phyloP scores from a whole-genome alignment of 2,329 filamentous ascomycete species.

The Stromatinia cepivora region DNA sequence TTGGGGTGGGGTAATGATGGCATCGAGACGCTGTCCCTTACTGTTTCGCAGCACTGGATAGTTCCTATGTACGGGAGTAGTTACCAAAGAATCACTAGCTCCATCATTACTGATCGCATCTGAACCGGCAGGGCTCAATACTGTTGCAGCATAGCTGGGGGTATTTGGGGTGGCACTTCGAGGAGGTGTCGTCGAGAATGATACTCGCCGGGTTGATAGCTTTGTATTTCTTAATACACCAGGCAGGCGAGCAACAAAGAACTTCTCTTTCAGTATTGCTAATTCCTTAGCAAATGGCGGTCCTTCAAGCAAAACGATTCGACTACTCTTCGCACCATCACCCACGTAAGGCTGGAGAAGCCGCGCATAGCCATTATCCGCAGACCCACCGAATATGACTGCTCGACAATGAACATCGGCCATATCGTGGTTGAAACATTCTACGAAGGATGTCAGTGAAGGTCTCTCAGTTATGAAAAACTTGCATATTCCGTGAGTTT shows the following conservation, averaged over 20 bases:
- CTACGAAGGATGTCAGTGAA: constrained; percentile 26
- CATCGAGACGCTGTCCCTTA: constrained; percentile 27
- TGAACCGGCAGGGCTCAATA: background rate
- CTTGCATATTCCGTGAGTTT: background rate
- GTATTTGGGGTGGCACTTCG: constrained; percentile 16
- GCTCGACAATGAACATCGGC: constrained; percentile 45
- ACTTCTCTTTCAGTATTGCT: constrained; percentile 38
- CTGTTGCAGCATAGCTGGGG: constrained; percentile 21
- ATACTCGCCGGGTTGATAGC: constrained; percentile 27
- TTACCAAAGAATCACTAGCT: background rate
- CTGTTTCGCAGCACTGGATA: constrained; percentile 15
- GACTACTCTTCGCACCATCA: constrained; percentile 34
- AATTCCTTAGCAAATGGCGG: constrained; percentile 45
- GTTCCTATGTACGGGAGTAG: background rate
- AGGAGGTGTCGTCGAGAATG: constrained; percentile 20
- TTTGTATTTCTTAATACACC: constrained; percentile 36
- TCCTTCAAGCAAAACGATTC: constrained; percentile 45
- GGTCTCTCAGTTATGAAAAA: background rate
- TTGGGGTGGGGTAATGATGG: constrained; percentile 20
- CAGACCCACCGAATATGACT: constrained; percentile 46
- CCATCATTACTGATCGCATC: constrained; percentile 9
- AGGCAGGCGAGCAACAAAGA: constrained; percentile 27
- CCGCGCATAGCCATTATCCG: constrained; percentile 47
- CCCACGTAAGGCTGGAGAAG: constrained; percentile 41
- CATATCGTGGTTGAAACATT: constrained; percentile 41